These are phyloP conservation scores for Tetracladium maxilliforme DNA, from an alignment of 2,329 filamentous ascomycete species.

Conservation along the genomic window DNA sequence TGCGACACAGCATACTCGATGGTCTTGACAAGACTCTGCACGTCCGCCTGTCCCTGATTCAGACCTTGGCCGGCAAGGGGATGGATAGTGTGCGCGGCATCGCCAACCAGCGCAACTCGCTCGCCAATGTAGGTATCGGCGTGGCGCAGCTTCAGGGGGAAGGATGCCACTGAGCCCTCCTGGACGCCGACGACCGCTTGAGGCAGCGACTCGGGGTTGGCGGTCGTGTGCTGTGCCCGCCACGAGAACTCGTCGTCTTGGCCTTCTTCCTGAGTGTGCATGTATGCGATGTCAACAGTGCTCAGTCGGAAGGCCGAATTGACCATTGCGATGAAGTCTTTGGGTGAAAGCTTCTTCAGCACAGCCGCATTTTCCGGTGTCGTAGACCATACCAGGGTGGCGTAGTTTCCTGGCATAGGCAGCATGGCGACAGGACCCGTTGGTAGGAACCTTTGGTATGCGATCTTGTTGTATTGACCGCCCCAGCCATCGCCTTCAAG, in stretches of 20 bases:
- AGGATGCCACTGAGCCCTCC: constrained; percentile 68
- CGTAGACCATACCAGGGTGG: constrained; percentile 90
- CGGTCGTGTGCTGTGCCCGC: constrained; percentile 58
- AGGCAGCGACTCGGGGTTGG: constrained; percentile 41
- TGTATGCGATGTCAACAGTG: constrained; percentile 66
- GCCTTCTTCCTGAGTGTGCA: constrained; percentile 47
- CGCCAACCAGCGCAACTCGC: constrained; percentile 81
- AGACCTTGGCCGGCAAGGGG: constrained; percentile 89
- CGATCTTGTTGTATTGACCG: constrained; percentile 48
- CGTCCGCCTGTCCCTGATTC: constrained; percentile 85
- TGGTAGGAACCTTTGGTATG: constrained; percentile 91
- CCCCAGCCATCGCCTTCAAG: constrained; percentile 47
- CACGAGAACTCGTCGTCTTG: constrained; percentile 71
- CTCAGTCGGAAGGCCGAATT: constrained; percentile 84
- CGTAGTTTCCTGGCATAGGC: constrained; percentile 68
- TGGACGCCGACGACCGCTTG: constrained; percentile 58
- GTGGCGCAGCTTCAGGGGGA: constrained; percentile 82
- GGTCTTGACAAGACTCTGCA: constrained; percentile 59
- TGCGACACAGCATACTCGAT: constrained; percentile 66
- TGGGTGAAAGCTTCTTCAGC: constrained; percentile 58
- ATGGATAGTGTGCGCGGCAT: constrained; percentile 90
- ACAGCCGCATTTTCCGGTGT: constrained; percentile 65
- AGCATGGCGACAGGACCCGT: constrained; percentile 85
- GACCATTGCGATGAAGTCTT: constrained; percentile 73
- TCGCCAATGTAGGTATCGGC: constrained; percentile 88